Conservation (phyloP, 192 early-diverging fungal species). For the Powellomyces hirtus region DNA sequence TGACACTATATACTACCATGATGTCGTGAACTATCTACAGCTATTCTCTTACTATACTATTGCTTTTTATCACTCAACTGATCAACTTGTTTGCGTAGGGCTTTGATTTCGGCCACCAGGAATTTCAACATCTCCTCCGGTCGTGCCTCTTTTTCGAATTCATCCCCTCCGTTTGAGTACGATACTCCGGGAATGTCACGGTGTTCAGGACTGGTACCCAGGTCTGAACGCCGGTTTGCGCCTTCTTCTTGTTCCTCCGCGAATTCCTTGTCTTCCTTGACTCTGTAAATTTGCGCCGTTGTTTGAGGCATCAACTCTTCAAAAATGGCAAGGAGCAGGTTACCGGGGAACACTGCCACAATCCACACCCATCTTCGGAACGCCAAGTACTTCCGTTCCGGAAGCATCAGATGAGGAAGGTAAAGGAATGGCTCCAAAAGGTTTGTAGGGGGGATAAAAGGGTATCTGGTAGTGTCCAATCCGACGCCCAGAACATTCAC, state of each 20-base stretch:
- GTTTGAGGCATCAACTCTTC: constrained; percentile 9
- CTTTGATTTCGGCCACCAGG: constrained; percentile 9
- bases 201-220: background rate
- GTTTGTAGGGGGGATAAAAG: constrained; percentile 23
- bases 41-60: too few relatives aligned
- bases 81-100: background rate
- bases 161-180: background rate
- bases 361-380: constrained; percentile 14
- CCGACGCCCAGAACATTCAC: constrained; percentile 32
- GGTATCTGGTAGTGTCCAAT: constrained; percentile 34
- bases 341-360: constrained; percentile 4
- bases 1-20: too few relatives aligned
- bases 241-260: constrained; percentile 26
- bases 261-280: constrained; percentile 24
- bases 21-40: too few relatives aligned
- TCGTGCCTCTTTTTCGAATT: background rate
- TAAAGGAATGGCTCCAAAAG: constrained; percentile 12
- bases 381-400: constrained; percentile 3
- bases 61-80: background rate
- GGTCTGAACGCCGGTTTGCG: background rate
- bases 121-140: background rate
- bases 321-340: constrained; percentile 7
- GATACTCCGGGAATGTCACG: background rate
- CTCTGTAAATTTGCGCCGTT: constrained; percentile 26
- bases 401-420: constrained; percentile 2